These are phyloP conservation scores for Lichina pygmaea DNA, from an alignment of 495 filamentous ascomycete species.

Conservation along the genomic window DNA sequence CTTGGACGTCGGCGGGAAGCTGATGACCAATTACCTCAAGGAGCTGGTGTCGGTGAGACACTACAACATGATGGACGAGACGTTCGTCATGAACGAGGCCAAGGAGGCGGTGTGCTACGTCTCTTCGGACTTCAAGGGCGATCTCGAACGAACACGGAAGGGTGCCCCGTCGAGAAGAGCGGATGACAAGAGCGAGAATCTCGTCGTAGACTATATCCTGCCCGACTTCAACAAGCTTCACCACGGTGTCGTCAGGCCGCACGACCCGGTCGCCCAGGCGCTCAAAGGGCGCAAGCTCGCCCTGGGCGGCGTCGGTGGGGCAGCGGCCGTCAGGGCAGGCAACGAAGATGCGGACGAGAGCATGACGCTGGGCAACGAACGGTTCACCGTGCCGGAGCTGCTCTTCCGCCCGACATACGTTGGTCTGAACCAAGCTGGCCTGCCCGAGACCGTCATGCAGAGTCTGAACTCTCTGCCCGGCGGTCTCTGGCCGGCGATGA, in stretches of 20 bases:
- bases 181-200: slow-evolving; percentile 11
- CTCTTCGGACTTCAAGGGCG: slow-evolving; percentile 43
- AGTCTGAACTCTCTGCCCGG: slow-evolving; percentile 49
- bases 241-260: slow-evolving; percentile 47
- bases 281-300: slow-evolving; percentile 23
- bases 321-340: slow-evolving; percentile 10
- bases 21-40: slow-evolving; percentile 85
- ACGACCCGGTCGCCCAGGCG: slow-evolving; percentile 35
- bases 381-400: slow-evolving; percentile 75
- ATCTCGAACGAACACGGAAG: slow-evolving; percentile 70
- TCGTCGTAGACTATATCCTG: slow-evolving; percentile 77
- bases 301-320: not conserved
- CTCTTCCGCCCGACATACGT: slow-evolving; percentile 72
- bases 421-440: slow-evolving; percentile 60
- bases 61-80: slow-evolving; percentile 84
- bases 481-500: slow-evolving; percentile 46
- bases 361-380: slow-evolving; percentile 67
- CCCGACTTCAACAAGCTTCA: slow-evolving; percentile 63
- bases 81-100: slow-evolving; percentile 77
- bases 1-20: slow-evolving; percentile 76
- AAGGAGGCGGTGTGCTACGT: slow-evolving; percentile 81
- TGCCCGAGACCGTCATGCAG: slow-evolving; percentile 59
- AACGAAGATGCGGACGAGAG: slow-evolving; percentile 48
- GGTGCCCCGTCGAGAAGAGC: slow-evolving; percentile 16
- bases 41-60: slow-evolving; percentile 71